Evolutionary conservation across 164 flowering plant genomes (phyloP), one percentile per base, ranked within the genome.

Genomic region (Dillenia suffruticosa): DNA sequence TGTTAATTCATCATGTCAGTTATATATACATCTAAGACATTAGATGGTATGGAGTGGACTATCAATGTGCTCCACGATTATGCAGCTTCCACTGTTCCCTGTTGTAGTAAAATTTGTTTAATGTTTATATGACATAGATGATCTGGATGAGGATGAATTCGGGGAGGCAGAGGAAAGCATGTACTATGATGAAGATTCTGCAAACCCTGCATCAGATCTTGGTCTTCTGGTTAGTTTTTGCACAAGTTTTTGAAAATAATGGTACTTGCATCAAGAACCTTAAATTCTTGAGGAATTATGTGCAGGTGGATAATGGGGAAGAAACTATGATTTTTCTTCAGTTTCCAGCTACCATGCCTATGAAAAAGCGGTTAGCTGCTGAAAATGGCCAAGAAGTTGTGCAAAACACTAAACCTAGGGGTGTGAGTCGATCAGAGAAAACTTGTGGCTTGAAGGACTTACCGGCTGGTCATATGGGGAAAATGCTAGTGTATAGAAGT

Each of bases 81-180:
- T 32, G 40, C 40, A 32, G 40, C 40, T 32, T 32, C 40, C 40
- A 32, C 40, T 32, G 5, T 32, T 32, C 40, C 5, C 40, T 32
- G 6, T 32, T 32, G 40, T 32, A 32, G 40, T 32, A 32, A 32
- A 32, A 4, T 6, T 32, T 32, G 5, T 32, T 32, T 5, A 0
- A 5, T 32, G 7, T 17, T 44, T 54, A 1, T 60, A 2, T 51
- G 44, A 0, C 44, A 68, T 64, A 85, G 91, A 76, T 54, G 48
- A 70, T 50, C 85, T 82, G 60, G 77, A 86, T 44, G 68, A 70
- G 59, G 82, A 74, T 63, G 91, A 86, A 68, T 86, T 83, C 65
- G 73, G 61, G 40, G 78, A 63, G 56, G 77, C 59, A 54, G 44
- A 72, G 56, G 67, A 66, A 59, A 58, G 49, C 32, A 53, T 17